These are phyloP conservation scores for Voacanga thouarsii DNA, from an alignment of 257 asterid genomes.

Conservation along the genomic window DNA sequence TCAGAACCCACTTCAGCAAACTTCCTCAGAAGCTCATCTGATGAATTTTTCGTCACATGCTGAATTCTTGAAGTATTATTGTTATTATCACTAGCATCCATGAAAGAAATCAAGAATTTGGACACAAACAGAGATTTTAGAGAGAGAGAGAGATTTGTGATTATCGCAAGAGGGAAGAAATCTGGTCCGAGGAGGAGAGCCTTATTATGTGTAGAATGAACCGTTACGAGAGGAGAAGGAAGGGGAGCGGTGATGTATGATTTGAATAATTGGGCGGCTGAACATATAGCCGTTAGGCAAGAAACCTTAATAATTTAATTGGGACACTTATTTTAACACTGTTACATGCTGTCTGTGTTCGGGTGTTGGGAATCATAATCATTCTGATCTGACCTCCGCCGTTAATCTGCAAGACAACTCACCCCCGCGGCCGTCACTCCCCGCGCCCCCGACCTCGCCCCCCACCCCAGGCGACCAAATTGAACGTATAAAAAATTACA, in stretches of 20 bases:
- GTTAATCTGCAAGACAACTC: too few species aligned
- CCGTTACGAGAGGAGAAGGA: conserved; percentile 33
- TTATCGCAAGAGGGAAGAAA: conserved; percentile 7
- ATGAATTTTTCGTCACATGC: conserved; percentile 72
- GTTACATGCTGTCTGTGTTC: neutral
- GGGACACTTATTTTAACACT: neutral
- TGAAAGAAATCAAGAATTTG: conserved; percentile 2
- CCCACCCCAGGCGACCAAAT: too few species aligned
- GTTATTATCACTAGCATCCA: conserved; percentile 33
- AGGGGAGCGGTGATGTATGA: conserved; percentile 23
- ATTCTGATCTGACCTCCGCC: too few species aligned
- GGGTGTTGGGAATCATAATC: neutral
- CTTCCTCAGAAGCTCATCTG: conserved; percentile 76
- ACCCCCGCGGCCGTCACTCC: too few species aligned
- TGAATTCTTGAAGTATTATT: conserved; percentile 42
- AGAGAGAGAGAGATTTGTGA: neutral
- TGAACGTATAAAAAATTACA: too few species aligned
- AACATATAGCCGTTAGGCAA: conserved; percentile 56
- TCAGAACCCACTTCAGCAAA: conserved; percentile 66
- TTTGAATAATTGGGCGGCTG: conserved; percentile 20
- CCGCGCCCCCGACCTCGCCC: too few species aligned
- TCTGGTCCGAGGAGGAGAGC: neutral
- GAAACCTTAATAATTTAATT: conserved; percentile 8
- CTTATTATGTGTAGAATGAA: conserved; percentile 29
- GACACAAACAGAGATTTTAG: neutral